Base-by-base conservation (phyloP, 805 yeast species). In the Komagataella pseudopastoris region DNA sequence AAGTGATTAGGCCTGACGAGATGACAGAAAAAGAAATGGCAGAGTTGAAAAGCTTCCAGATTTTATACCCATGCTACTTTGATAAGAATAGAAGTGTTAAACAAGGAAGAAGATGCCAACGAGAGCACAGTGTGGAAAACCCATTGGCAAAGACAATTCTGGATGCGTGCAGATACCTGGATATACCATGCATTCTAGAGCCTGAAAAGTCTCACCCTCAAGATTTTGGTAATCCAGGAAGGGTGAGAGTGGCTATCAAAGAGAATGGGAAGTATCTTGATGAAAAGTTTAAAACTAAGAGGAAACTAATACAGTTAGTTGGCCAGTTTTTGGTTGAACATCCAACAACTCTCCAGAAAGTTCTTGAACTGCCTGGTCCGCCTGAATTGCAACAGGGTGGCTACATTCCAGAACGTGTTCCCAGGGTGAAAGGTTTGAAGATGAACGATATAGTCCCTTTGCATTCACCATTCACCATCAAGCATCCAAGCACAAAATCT, bases 151-250 rank as follows among this genome's bases (percentile, higher is more conserved):
- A 82, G 60, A 80, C 85, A 4, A 74, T 91, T 18, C 76, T 83
- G 8, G 95, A 88, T 58, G 97, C 96, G 17, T 75, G 74, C 46
- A 59, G 58, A 45, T 39, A 51, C 16, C 49, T 67, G 44, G 53
- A 56, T 17, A 46, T 68, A 8, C 59, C 62, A 6, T 62, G 72
- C 2, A 71, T 83, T 46, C 72, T 81, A 53, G 93, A 87, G 66
- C 81, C 91, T 54, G 88, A 85, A 54, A 93, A 89, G 69, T 67
- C 85, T 1, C 99, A 91, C 67, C 98, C 98, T 10, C 96, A 90
- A 65, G 98, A 91, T 67, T 93, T 84, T 76, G 95, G 98, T 57
- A 91, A 91, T 62, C 95, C 97, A 4, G 99, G 99, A n/a, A 76
- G 98, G 60, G 90, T 93, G 43, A 78, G 96, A 57, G 84, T 89